Conservation (phyloP, 1,284 basidiomycete genomes). For the Tetrapyrgos nigripes region DNA sequence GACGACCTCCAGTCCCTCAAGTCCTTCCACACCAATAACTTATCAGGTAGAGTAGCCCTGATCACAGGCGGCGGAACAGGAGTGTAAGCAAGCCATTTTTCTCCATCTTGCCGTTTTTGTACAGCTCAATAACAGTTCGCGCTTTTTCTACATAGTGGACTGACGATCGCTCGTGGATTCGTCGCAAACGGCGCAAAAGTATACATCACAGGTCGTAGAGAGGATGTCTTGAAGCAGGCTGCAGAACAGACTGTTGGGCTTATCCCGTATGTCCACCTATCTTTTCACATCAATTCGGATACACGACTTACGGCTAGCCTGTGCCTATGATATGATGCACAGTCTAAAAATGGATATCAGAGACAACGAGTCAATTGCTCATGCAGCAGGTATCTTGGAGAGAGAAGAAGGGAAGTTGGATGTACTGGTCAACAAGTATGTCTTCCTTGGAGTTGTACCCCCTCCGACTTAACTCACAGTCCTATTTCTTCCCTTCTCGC, state of each 20-base stretch:
- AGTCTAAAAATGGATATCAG: slow-evolving; percentile 17
- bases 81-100: slow-evolving; percentile 21
- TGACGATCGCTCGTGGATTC: slow-evolving; percentile 44
- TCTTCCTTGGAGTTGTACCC: too few species aligned
- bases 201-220: slow-evolving; percentile 39
- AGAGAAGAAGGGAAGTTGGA: slow-evolving; percentile 35
- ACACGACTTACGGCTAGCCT: too few species aligned
- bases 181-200: slow-evolving; percentile 47
- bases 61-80: slow-evolving; percentile 27
- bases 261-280: slow-evolving; percentile 1
- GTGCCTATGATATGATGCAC: neutral
- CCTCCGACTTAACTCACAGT: too few species aligned
- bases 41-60: slow-evolving; percentile 9
- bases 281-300: too few species aligned
- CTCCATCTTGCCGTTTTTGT: neutral
- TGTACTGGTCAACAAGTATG: slow-evolving; percentile 40
- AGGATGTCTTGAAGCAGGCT: slow-evolving; percentile 29
- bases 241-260: slow-evolving; percentile 6
- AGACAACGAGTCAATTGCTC: slow-evolving; percentile 22
- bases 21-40: neutral
- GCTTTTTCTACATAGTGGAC: slow-evolving; percentile 24
- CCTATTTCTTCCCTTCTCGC: too few species aligned
- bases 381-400: slow-evolving; percentile 30
- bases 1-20: too few species aligned
- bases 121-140: neutral